Conservation (phyloP, 2,329 filamentous ascomycete species). For the Xylaria sp. region DNA sequence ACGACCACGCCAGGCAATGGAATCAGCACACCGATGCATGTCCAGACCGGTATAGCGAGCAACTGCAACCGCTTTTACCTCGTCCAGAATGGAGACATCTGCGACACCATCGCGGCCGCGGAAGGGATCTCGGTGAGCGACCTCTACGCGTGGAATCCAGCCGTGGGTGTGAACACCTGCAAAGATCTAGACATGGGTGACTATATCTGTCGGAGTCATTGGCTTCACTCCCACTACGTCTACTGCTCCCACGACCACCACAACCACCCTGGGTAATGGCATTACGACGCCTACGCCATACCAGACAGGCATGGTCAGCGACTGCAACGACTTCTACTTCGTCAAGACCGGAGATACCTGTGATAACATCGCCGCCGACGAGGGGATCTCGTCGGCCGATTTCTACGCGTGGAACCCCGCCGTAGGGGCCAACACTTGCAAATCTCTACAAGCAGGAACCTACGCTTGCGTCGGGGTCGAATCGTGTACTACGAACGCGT, state of each 20-base stretch:
- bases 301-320: neutral
- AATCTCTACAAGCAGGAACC: neutral
- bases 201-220: slow-evolving; percentile 13
- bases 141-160: slow-evolving; percentile 26
- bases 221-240: slow-evolving; percentile 4
- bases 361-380: neutral
- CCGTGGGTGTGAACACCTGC: neutral
- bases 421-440: neutral
- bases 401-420: slow-evolving; percentile 10
- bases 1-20: slow-evolving; percentile 29
- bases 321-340: neutral
- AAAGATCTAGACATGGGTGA: neutral
- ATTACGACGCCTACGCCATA: neutral
- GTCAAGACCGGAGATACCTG: neutral
- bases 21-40: slow-evolving; percentile 31
- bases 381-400: neutral
- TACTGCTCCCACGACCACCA: neutral
- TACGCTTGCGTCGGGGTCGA: slow-evolving; percentile 18
- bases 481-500: slow-evolving; percentile 10
- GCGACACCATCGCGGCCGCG: neutral
- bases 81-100: slow-evolving; percentile 28
- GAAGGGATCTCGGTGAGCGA: slow-evolving; percentile 15
- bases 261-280: neutral
- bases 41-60: slow-evolving; percentile 26
- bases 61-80: slow-evolving; percentile 34